A percentile compares a stretch with the other conserved stretches of the same genome.
phyloP scores from a whole-genome alignment of 1,284 basidiomycete genomes.

The Apiotrichum gamsii region DNA sequence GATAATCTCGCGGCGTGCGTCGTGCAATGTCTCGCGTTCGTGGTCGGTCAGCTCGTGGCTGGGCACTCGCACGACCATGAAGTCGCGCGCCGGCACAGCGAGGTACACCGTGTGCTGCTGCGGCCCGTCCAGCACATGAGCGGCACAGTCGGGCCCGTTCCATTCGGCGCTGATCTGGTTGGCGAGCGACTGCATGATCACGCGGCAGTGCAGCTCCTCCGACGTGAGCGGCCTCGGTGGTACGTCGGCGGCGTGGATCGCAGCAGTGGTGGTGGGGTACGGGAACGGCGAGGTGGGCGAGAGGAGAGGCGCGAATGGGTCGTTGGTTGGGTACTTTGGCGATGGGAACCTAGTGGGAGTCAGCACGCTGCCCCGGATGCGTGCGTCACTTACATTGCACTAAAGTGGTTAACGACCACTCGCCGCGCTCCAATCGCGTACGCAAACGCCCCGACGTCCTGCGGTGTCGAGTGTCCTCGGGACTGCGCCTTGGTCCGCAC shows the following conservation, averaged over 20 bases:
- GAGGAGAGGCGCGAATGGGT: conserved; percentile 49
- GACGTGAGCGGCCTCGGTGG: conserved; percentile 28
- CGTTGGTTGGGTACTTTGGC: conserved; percentile 27
- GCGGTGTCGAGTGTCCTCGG: conserved; percentile 75
- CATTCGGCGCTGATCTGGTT: conserved; percentile 44
- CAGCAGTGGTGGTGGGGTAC: conserved; percentile 20
- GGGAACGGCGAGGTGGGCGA: conserved; percentile 42
- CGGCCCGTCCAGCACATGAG: conserved; percentile 54
- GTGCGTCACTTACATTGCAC: conserved; percentile 61
- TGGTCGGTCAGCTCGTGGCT: conserved; percentile 37
- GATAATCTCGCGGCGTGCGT: conserved; percentile 64
- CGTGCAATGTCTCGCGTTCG: conserved; percentile 55
- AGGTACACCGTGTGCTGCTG: conserved; percentile 51
- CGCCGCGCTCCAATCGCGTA: conserved; percentile 57
- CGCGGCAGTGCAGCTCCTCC: conserved; percentile 45
- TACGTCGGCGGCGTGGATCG: neutral
- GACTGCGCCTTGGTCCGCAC: conserved; percentile 56
- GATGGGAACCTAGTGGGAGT: conserved; percentile 24
- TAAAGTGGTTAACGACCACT: conserved; percentile 77
- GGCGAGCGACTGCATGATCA: conserved; percentile 46
- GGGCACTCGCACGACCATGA: conserved; percentile 56
- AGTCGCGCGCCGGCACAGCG: conserved; percentile 64
- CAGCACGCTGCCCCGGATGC: neutral
- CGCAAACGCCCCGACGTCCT: conserved; percentile 76
- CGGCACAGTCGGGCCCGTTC: conserved; percentile 11